Conservation (phyloP, 169 alveolate species). For the Plasmodium chabaudi region DNA sequence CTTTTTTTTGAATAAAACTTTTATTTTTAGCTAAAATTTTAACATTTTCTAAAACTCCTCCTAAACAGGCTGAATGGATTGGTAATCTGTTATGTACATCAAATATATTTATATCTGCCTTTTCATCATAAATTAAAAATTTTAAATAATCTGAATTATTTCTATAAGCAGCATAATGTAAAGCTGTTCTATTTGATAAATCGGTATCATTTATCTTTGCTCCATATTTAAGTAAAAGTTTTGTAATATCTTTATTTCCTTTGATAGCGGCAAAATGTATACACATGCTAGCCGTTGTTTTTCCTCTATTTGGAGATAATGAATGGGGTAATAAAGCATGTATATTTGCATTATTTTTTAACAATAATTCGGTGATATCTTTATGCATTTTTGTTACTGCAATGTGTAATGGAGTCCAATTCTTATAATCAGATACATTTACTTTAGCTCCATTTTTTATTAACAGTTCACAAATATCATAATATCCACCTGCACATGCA, state of each 20-base stretch:
- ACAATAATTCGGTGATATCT: conserved; percentile 84
- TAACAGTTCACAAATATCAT: conserved; percentile 80
- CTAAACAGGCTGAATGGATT: conserved; percentile 90
- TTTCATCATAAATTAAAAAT: conserved; percentile 84
- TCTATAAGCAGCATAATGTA: conserved; percentile 88
- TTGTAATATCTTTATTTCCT: conserved; percentile 86
- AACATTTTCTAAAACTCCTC: conserved; percentile 88
- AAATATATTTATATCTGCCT: conserved; percentile 82
- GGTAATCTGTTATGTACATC: conserved; percentile 92
- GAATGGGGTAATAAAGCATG: conserved; percentile 85
- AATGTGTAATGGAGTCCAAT: conserved; percentile 90
- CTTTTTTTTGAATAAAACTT: conserved; percentile 81
- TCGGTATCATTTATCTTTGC: conserved; percentile 86
- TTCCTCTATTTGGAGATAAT: conserved; percentile 89
- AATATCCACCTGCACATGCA: conserved; percentile 89
- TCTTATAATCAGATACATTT: conserved; percentile 85
- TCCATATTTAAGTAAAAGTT: conserved; percentile 81
- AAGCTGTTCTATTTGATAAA: conserved; percentile 88
- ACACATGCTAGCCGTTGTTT: conserved; percentile 85
- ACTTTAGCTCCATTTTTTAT: conserved; percentile 84
- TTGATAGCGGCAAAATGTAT: conserved; percentile 91
- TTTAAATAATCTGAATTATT: conserved; percentile 82
- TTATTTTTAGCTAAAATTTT: conserved; percentile 84
- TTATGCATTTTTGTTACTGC: conserved; percentile 89
- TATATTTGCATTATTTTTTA: conserved; percentile 84